Conservation (phyloP, 768 basidiomycete genomes). For the Boletus subcaerulescens region DNA sequence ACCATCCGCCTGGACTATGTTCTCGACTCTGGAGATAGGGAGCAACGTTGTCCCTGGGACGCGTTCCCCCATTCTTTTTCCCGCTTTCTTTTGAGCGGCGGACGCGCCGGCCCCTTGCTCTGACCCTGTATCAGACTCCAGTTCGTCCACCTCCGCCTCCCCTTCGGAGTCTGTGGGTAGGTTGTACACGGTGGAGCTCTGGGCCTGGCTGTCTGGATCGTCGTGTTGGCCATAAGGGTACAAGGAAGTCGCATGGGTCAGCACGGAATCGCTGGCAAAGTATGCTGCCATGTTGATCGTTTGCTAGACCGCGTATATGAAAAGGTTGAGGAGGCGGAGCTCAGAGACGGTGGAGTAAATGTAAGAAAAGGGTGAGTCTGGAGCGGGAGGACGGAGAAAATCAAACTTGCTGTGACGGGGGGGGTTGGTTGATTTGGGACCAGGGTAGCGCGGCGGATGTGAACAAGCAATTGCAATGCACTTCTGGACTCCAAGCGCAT, state of each 20-base stretch:
- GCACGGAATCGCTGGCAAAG: conserved; percentile 26
- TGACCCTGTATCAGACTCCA: conserved; percentile 33
- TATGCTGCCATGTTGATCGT: conserved; percentile 30
- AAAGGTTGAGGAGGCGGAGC: conserved; percentile 7
- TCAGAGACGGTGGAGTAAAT: neutral
- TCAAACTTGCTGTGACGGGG: conserved; percentile 11
- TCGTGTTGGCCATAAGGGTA: conserved; percentile 30
- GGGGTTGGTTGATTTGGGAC: conserved; percentile 15
- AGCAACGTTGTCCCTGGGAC: conserved; percentile 65
- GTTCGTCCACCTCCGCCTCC: conserved; percentile 34
- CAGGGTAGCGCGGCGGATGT: conserved; percentile 28
- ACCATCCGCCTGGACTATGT: conserved; percentile 80
- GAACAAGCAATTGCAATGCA: conserved; percentile 16
- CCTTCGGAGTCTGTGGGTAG: conserved; percentile 34
- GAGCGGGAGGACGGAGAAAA: conserved; percentile 3
- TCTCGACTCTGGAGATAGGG: conserved; percentile 66
- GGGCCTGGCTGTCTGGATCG: conserved; percentile 23
- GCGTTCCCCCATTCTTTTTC: conserved; percentile 39
- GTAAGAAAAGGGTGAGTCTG: conserved; percentile 1
- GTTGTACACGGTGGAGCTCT: conserved; percentile 30
- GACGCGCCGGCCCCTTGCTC: conserved; percentile 28
- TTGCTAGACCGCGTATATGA: conserved; percentile 7
- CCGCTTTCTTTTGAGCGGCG: conserved; percentile 25
- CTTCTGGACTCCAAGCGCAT: conserved; percentile 10
- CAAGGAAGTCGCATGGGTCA: conserved; percentile 33